Conservation (phyloP, 495 filamentous ascomycete genomes). For the Cercophora scortea region DNA sequence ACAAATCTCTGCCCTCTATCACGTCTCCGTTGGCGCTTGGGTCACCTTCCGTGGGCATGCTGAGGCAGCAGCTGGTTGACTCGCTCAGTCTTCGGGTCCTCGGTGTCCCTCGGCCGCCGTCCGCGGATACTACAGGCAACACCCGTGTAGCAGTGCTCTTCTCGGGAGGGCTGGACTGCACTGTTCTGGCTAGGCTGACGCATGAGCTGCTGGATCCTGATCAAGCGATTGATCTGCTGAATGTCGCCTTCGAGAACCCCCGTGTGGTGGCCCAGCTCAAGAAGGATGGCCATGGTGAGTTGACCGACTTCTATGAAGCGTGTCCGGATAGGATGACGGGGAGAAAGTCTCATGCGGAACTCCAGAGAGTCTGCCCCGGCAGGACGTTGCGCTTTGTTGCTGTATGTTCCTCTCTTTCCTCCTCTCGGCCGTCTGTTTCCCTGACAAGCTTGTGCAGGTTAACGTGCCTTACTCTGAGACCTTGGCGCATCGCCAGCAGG, state of each 20-base stretch:
- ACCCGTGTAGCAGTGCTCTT: constrained; percentile 75
- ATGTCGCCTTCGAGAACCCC: constrained; percentile 95
- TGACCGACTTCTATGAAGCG: constrained; percentile 53
- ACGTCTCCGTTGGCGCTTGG: constrained; percentile 30
- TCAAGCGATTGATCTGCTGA: constrained; percentile 78
- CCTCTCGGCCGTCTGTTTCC: background rate
- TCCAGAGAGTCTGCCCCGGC: constrained; percentile 61
- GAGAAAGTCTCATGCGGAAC: constrained; percentile 63
- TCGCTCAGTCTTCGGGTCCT: constrained; percentile 60
- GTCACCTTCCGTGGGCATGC: constrained; percentile 46
- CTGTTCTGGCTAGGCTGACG: constrained; percentile 71
- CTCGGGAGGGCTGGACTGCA: constrained; percentile 91
- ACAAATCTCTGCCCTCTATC: constrained; percentile 39
- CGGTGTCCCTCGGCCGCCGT: constrained; percentile 55
- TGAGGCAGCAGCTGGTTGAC: constrained; percentile 52
- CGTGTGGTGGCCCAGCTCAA: constrained; percentile 46
- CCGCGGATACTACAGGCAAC: constrained; percentile 15
- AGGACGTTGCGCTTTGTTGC: constrained; percentile 74
- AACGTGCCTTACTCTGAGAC: constrained; percentile 78
- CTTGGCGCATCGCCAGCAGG: constrained; percentile 53
- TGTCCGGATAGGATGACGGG: constrained; percentile 91
- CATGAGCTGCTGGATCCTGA: constrained; percentile 65
- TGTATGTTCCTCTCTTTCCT: constrained; percentile 24
- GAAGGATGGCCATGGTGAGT: constrained; percentile 9
- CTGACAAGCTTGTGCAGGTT: constrained; percentile 40